Evolutionary conservation across 805 yeast species (phyloP), one percentile per base, ranked within the genome.

Genomic region (Candida wancherniae): DNA sequence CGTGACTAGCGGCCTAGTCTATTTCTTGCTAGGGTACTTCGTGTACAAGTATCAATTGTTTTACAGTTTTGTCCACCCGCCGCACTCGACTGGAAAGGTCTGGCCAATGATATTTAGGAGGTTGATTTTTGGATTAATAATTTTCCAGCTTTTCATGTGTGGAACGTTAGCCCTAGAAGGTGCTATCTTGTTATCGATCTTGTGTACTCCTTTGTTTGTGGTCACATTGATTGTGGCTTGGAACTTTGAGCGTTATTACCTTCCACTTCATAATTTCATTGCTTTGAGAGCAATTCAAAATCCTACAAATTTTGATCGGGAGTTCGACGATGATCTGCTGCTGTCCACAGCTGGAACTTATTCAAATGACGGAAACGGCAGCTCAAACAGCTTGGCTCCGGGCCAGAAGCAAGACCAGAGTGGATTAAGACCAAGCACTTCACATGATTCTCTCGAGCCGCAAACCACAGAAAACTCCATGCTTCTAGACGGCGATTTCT

Each of bases 61-160:
- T 11, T 76, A 75, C 51, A 69, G 76, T 36, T 70, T 68, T 61
- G 79, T 76, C 15, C 82, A 76, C 44, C 77, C 80, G 1, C 78
- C 75, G 15, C 81, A 76, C 50, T 73, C 80, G 9, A 76, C 82
- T 0, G 83, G 83, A 4, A 74, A 74, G 44, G 78, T 73, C 3
- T 76, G 83, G 83, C 80, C 80, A 3, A 70, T 75, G 56, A 73
- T 76, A 5, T 74, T 75, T 40, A 58, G 77, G 34, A 52, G 83
- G 29, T 60, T 75, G 18, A 67, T 75, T 33, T 48, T 76, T 18
- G 83, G 82, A 1, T 52, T 75, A 25, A 52, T 75, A 8, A 60
- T 76, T 21, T 69, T 76, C 43, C 80, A 76, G 38, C 47, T 76
- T n/a, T 75, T 75, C 40, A 75, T 75, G 79, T 66, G 75, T 50